Conservation (phyloP, 305 asterid genomes). For the Salvia sclarea region DNA sequence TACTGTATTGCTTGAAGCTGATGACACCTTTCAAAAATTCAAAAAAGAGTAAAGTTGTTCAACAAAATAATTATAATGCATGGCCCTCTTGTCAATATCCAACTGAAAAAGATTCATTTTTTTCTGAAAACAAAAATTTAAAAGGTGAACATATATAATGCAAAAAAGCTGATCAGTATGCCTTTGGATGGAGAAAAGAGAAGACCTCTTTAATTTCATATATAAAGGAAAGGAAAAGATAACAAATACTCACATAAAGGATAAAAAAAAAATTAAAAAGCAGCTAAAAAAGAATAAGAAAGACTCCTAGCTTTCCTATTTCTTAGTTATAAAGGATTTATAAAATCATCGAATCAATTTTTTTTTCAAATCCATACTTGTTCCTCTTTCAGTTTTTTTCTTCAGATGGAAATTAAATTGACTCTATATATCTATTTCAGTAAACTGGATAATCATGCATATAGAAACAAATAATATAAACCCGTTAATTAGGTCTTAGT, state of each 20-base stretch:
- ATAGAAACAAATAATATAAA: not conserved
- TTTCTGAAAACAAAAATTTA: constrained; percentile 38
- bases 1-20: constrained; percentile 42
- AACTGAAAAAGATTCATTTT: constrained; percentile 40
- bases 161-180: constrained; percentile 68
- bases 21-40: constrained; percentile 43
- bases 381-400: not conserved
- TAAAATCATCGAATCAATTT: not conserved
- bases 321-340: not conserved
- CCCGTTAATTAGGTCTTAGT: no score
- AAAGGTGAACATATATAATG: constrained; percentile 43
- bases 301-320: constrained; percentile 32
- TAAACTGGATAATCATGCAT: not conserved
- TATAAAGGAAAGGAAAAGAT: constrained; percentile 37
- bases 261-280: not conserved
- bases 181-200: constrained; percentile 52
- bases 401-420: not conserved
- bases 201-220: constrained; percentile 40
- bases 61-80: constrained; percentile 32
- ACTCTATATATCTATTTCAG: not conserved
- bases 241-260: constrained; percentile 27
- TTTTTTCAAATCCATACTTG: not conserved
- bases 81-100: constrained; percentile 50
- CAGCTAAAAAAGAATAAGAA: constrained; percentile 10
- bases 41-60: constrained; percentile 28